These are phyloP conservation scores for Bimuria novae-zelandiae DNA, from an alignment of 2,329 filamentous ascomycete genomes.

Conservation along the genomic window DNA sequence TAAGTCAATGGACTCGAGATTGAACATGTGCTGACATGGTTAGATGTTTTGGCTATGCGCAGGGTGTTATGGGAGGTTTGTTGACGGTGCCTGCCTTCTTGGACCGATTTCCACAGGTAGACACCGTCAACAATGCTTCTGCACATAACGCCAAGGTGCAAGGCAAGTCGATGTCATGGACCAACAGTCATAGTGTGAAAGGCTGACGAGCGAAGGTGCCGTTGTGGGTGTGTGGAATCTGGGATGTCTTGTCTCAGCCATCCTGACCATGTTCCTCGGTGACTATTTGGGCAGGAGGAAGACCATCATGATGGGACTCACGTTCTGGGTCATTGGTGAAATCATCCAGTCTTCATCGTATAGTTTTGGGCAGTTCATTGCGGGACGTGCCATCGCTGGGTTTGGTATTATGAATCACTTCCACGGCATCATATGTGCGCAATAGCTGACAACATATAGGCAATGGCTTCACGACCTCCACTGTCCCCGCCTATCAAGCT, in stretches of 20 bases:
- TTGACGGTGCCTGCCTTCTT: conserved; percentile 69
- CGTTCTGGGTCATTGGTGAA: conserved; percentile 56
- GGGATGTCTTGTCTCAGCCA: conserved; percentile 63
- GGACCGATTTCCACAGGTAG: conserved; percentile 31
- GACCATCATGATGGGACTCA: conserved; percentile 55
- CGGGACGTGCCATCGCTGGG: conserved; percentile 55
- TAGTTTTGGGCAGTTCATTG: conserved; percentile 55
- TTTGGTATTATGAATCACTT: conserved; percentile 47
- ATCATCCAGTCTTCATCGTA: conserved; percentile 55
- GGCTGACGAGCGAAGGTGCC: conserved; percentile 24
- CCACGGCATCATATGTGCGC: conserved; percentile 49
- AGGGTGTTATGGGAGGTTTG: conserved; percentile 70
- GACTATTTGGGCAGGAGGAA: conserved; percentile 56
- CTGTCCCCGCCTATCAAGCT: conserved; percentile 58
- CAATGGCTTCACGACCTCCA: conserved; percentile 58
- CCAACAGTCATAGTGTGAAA: background rate
- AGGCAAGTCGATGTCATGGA: conserved; percentile 16
- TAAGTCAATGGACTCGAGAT: background rate
- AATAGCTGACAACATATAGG: too few relatives aligned
- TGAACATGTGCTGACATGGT: too few relatives aligned
- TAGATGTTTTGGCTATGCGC: conserved; percentile 63
- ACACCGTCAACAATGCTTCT: conserved; percentile 26
- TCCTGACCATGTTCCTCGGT: conserved; percentile 55
- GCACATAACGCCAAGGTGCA: conserved; percentile 31
- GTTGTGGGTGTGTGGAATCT: conserved; percentile 45